phyloP scores from a whole-genome alignment of 441 rosid genomes.

The Daphne laureola region DNA sequence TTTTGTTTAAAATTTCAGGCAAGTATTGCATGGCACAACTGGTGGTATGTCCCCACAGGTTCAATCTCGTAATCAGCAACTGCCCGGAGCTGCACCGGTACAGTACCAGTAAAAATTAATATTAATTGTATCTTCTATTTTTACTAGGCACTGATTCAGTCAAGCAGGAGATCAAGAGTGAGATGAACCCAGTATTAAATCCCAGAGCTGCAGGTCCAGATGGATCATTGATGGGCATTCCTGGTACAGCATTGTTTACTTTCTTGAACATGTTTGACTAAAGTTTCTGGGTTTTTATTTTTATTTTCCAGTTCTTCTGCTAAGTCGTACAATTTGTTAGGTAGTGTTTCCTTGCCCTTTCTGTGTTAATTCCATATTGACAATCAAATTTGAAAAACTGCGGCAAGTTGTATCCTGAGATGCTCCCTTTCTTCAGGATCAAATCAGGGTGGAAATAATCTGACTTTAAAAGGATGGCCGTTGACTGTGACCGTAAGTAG shows the following conservation, averaged over 20 bases:
- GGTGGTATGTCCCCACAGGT: conserved; percentile 76
- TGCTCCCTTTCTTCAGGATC: conserved; percentile 50
- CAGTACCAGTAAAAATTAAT: conserved; percentile 10
- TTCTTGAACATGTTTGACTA: background rate
- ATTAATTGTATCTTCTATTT: conserved; percentile 3
- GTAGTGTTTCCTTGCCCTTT: background rate
- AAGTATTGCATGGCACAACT: conserved; percentile 65
- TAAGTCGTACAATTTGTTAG: too few species aligned
- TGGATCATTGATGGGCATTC: conserved; percentile 80
- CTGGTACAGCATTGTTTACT: conserved; percentile 36
- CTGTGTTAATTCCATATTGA: conserved; percentile 1
- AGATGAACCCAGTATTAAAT: conserved; percentile 72
- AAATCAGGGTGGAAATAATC: conserved; percentile 72
- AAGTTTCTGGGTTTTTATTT: too few species aligned
- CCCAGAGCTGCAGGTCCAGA: conserved; percentile 77
- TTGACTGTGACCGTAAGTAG: conserved; percentile 51
- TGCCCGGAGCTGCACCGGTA: conserved; percentile 61
- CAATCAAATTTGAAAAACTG: background rate
- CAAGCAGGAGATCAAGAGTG: conserved; percentile 79
- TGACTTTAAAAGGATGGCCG: conserved; percentile 95
- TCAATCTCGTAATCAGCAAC: conserved; percentile 69
- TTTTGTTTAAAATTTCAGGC: conserved; percentile 44
- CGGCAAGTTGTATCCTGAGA: background rate
- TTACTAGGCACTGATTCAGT: conserved; percentile 15
- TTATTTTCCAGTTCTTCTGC: too few species aligned